phyloP scores from a whole-genome alignment of 495 filamentous ascomycete species.

The Talaromyces adpressus region DNA sequence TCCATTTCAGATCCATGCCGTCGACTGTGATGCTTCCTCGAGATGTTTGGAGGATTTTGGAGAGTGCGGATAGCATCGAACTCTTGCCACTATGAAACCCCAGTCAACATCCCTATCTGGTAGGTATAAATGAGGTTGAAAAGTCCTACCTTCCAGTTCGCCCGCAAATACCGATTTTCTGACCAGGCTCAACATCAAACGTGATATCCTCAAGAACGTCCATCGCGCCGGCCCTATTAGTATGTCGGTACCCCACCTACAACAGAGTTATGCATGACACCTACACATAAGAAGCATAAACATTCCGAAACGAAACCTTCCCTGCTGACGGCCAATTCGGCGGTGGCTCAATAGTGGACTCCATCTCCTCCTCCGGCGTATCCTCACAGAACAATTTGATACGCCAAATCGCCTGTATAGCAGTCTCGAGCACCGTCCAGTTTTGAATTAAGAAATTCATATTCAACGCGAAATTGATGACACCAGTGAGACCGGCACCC shows the following conservation, averaged over 20 bases:
- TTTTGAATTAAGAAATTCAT: conserved; percentile 42
- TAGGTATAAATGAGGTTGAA: conserved; percentile 9
- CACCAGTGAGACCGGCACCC: conserved; percentile 50
- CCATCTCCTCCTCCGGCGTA: conserved; percentile 40
- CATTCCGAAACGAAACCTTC: conserved; percentile 36
- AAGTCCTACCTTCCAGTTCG: conserved; percentile 21
- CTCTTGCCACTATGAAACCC: background rate
- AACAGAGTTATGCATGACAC: background rate
- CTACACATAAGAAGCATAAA: background rate
- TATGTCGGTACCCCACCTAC: background rate
- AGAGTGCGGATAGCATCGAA: background rate
- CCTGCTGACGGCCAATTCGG: conserved; percentile 45
- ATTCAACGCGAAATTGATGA: conserved; percentile 44
- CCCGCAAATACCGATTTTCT: conserved; percentile 50
- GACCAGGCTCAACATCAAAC: conserved; percentile 41
- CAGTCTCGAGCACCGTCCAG: conserved; percentile 53
- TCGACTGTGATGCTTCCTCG: conserved; percentile 33
- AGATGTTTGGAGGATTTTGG: background rate
- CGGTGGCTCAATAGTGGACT: conserved; percentile 30
- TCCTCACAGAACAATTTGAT: conserved; percentile 46
- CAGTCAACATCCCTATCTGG: background rate
- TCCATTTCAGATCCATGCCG: conserved; percentile 34
- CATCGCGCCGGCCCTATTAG: background rate
- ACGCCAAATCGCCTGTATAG: conserved; percentile 51
- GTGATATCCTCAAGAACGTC: conserved; percentile 42